Evolutionary conservation across 495 filamentous ascomycete species (phyloP).

Genomic region (Amniculicola lignicola): DNA sequence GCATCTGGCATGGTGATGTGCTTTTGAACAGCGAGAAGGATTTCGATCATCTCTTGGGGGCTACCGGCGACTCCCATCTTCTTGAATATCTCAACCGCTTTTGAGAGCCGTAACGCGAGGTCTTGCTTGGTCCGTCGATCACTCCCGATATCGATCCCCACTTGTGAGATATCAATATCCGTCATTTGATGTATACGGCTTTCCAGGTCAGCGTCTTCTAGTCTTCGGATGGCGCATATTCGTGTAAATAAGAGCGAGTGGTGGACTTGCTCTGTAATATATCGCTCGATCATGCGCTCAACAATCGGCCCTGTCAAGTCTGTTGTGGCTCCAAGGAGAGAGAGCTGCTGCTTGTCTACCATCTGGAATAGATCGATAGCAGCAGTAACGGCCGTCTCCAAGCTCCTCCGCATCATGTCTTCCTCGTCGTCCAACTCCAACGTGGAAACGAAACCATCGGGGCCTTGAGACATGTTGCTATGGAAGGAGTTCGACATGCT

Average conservation of each 20-base stretch:
- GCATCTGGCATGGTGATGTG: constrained; percentile 59
- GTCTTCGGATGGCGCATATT: constrained; percentile 69
- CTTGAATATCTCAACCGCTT: constrained; percentile 84
- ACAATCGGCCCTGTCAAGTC: constrained; percentile 89
- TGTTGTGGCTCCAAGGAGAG: constrained; percentile 85
- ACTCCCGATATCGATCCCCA: constrained; percentile 78
- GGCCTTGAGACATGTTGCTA: constrained; percentile 30
- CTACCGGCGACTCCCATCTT: constrained; percentile 79
- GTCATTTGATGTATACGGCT: constrained; percentile 87
- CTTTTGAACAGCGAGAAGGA: constrained; percentile 82
- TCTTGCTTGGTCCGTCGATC: constrained; percentile 69
- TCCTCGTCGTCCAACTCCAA: constrained; percentile 74
- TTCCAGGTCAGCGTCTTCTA: constrained; percentile 88
- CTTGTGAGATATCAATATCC: constrained; percentile 88
- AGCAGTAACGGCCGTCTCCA: constrained; percentile 88
- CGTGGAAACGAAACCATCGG: constrained; percentile 31
- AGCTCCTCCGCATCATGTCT: constrained; percentile 73
- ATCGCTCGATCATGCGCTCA: constrained; percentile 90
- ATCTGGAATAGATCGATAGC: constrained; percentile 94
- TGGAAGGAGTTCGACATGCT: constrained; percentile 32
- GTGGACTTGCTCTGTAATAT: constrained; percentile 91
- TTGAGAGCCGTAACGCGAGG: constrained; percentile 64
- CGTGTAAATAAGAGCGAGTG: constrained; percentile 79
- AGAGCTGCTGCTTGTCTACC: constrained; percentile 93
- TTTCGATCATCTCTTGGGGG: constrained; percentile 92